Evolutionary conservation across 768 basidiomycete species (phyloP), one percentile per base, ranked within the genome.

Genomic region (Trametes cubensis): DNA sequence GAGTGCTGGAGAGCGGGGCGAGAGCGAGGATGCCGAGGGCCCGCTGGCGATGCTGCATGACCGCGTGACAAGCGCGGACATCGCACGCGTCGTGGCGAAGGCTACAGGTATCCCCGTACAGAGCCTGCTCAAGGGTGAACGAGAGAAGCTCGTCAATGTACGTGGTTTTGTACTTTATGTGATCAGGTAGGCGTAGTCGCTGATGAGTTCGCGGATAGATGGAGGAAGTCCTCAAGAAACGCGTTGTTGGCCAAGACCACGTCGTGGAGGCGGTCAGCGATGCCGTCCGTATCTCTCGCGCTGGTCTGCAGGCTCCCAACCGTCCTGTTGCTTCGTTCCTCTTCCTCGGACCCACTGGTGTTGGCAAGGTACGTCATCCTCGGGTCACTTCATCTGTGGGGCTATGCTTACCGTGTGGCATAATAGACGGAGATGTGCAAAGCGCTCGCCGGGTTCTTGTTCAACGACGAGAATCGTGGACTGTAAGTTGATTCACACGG

Each of bases 281-380:
- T 67, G 94, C 95, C 15, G 92, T 98, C 23, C 85, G 94, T 18
- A 90, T 98, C 54, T 96, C 94, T 30, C 86, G 95, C 52, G 92
- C 95, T 3, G 95, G 96, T 0, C 74, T 98, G 20, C 89, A 94
- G 67, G 90, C 92, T 0, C 91, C 93, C 7, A 90, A 91, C 66
- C 80, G 94, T 17, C 96, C 95, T 1, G 88, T 96, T 18, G 94
- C 95, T 3, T 94, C 92, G 1, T 95, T 97, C 85, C 78, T 97
- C 46, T 94, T 97, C 80, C 75, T 92, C 59, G 93, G 93, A 0
- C 91, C 94, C 0, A 93, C 92, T 0, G 94, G 94, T 66, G 91
- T 92, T 2, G 93, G 91, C 14, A 93, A 93, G 78, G 88, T 86
- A 62, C 7, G 75, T 46, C 25, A 26, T 52, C 44, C 23, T 39